Evolutionary conservation across 768 basidiomycete species (phyloP), one percentile per base, ranked within the genome.

Genomic region (Polyporus arcularius): DNA sequence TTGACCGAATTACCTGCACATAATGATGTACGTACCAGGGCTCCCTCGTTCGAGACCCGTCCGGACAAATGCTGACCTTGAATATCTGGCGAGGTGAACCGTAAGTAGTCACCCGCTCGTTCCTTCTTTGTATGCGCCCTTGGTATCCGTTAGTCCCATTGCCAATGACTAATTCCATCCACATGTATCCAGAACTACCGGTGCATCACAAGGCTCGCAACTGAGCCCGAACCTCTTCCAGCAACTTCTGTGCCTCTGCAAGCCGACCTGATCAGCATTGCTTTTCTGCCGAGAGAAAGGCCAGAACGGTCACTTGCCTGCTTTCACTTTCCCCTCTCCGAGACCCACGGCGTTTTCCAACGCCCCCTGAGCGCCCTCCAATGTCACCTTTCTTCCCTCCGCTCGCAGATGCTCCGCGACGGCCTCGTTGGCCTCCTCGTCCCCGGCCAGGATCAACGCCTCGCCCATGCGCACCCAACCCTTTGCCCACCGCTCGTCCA

Each of bases 401-500:
- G 6, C 21, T 30, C 46, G 21, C 8, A 28, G 8, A 4, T 48
- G 21, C 14, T 48, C 46, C 14, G 39, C n/a, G 6, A 32, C 39
- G 3, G 2, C n/a, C 21, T 53, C 52, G 16, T 53, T 53, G n/a
- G 2, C 38, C 18, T 42, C 52, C 38, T 53, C 52, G 18, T 53
- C 40, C 12, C n/a, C n/a, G 6, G 53, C 41, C 11, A 55, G 26
- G 14, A 55, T 21, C 42, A 32, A 12, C 7, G 41, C 53, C 26
- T 55, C 53, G 15, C 21, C 53, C 53, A 55, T 55, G 11, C 53
- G 40, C 42, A 55, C 53, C 53, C 53, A 55, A 4, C 53, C 53
- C 53, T 55, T 55, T n/a, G 26, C 53, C 53, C 53, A 55, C 28
- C 32, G 9, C 16, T 55, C 53, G 16, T 55, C 53, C 18, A 45